phyloP scores from a whole-genome alignment of 2,329 filamentous ascomycete species.

The Xylariaceae sp. region DNA sequence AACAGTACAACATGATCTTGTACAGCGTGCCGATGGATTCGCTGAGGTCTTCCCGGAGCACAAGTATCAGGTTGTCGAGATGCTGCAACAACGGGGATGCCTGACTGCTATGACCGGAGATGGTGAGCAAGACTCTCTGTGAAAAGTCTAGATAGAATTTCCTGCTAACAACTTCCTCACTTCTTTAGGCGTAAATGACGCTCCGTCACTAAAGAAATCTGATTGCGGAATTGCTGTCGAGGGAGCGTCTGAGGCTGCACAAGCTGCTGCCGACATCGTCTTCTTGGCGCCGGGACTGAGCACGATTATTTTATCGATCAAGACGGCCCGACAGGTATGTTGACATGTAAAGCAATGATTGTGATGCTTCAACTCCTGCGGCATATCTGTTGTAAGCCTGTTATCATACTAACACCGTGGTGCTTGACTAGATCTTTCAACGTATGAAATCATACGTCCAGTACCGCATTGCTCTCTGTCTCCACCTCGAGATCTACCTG shows the following conservation, averaged over 20 bases:
- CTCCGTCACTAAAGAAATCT: slow-evolving; percentile 69
- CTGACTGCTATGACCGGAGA: slow-evolving; percentile 75
- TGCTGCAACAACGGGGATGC: slow-evolving; percentile 69
- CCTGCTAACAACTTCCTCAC: slow-evolving; percentile 4
- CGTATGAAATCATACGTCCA: slow-evolving; percentile 75
- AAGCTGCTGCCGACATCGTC: slow-evolving; percentile 70
- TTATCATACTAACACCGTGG: not conserved
- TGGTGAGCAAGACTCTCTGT: slow-evolving; percentile 35
- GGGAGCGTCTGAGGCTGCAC: slow-evolving; percentile 67
- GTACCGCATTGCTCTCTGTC: slow-evolving; percentile 71
- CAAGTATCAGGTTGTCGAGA: slow-evolving; percentile 73
- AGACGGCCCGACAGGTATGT: slow-evolving; percentile 56
- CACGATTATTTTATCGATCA: slow-evolving; percentile 70
- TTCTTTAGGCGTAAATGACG: slow-evolving; percentile 60
- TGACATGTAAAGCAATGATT: not conserved
- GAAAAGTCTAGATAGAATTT: not conserved
- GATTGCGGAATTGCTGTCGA: slow-evolving; percentile 73
- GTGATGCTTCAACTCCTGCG: too few relatives aligned
- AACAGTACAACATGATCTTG: slow-evolving; percentile 70
- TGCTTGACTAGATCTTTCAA: slow-evolving; percentile 59
- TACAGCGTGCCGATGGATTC: slow-evolving; percentile 70
- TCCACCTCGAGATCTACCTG: slow-evolving; percentile 73
- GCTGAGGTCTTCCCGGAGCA: slow-evolving; percentile 72
- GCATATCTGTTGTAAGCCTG: not conserved
- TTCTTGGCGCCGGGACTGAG: slow-evolving; percentile 69